Evolutionary conservation across 257 asterid species (phyloP), one percentile per base, ranked within the genome.

Genomic region (Penstemon barbatus): DNA sequence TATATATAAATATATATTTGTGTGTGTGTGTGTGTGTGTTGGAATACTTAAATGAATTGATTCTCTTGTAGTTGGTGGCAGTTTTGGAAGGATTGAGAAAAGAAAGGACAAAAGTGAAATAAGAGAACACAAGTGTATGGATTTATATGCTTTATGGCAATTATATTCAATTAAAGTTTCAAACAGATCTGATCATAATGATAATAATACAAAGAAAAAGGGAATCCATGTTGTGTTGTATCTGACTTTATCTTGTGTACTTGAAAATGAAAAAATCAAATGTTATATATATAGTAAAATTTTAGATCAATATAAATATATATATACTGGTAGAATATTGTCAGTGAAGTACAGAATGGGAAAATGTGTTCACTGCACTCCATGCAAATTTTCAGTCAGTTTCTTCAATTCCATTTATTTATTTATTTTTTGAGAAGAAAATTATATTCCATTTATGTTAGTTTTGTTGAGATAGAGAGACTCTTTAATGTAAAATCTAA

Each of bases 31-130:
- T 25, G 33, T 25, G 33, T 25, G 33, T 25, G 2, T 25, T 18
- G 7, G 67, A 79, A 80, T 86, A 88, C 77, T 83, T 76, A 74
- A 86, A 85, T 77, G 81, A 57, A 70, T 71, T 80, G 95, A 89
- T 91, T 89, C 95, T 65, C 88, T 75, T 78, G 82, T 68, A 83
- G 95, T 86, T 84, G 97, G 89, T 90, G 92, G 85, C 89, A 80
- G 59, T 67, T 82, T 88, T 91, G 96, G 92, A 88, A 85, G 92
- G 85, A 91, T 88, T 87, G 88, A 62, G 87, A 60, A 25, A 82
- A 73, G 70, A 59, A 57, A 40, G 52, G 69, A 19, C 72, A 75
- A 82, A 83, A 79, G 87, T 56, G 78, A 50, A 65, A 79, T 51
- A 61, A 69, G 87, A 80, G 86, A 83, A 72, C 73, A 61, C 84